phyloP scores from a whole-genome alignment of 768 basidiomycete species.

The Amanita exitialis region DNA sequence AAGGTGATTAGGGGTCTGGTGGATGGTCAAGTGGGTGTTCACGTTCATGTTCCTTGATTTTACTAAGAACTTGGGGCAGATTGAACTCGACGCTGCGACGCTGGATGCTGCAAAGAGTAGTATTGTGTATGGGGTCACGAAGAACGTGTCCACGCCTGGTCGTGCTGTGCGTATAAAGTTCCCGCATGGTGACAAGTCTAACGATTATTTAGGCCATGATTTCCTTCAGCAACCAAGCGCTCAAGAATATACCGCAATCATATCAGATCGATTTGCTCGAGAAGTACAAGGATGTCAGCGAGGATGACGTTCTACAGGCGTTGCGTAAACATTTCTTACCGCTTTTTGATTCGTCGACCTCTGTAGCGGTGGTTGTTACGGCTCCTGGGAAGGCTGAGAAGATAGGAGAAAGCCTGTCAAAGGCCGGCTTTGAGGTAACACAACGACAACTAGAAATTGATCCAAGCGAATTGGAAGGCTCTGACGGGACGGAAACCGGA shows the following conservation, averaged over 20 bases:
- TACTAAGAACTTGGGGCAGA: constrained; percentile 30
- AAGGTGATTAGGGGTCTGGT: constrained; percentile 72
- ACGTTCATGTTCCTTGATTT: neutral
- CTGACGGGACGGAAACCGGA: constrained; percentile 24
- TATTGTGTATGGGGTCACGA: constrained; percentile 77
- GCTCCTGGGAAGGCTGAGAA: constrained; percentile 72
- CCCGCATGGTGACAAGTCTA: neutral
- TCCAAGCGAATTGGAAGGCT: constrained; percentile 34
- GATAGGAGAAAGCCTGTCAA: constrained; percentile 51
- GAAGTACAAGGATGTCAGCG: constrained; percentile 71
- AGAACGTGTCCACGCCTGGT: constrained; percentile 74
- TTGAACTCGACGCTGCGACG: constrained; percentile 68
- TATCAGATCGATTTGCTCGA: constrained; percentile 70
- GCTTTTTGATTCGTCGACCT: constrained; percentile 68
- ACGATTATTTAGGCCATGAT: constrained; percentile 46
- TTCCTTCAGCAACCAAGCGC: constrained; percentile 84
- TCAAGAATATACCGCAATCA: constrained; percentile 75
- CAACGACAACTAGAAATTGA: constrained; percentile 57
- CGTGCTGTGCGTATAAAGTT: constrained; percentile 55
- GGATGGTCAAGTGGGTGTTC: constrained; percentile 60
- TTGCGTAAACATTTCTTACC: constrained; percentile 75
- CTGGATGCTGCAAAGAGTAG: constrained; percentile 89
- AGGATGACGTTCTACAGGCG: constrained; percentile 61
- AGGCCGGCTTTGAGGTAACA: constrained; percentile 73
- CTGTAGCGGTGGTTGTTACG: constrained; percentile 75